These are phyloP conservation scores for Cylindrodendrum hubeiense DNA, from an alignment of 2,329 filamentous ascomycete genomes.

Conservation along the genomic window DNA sequence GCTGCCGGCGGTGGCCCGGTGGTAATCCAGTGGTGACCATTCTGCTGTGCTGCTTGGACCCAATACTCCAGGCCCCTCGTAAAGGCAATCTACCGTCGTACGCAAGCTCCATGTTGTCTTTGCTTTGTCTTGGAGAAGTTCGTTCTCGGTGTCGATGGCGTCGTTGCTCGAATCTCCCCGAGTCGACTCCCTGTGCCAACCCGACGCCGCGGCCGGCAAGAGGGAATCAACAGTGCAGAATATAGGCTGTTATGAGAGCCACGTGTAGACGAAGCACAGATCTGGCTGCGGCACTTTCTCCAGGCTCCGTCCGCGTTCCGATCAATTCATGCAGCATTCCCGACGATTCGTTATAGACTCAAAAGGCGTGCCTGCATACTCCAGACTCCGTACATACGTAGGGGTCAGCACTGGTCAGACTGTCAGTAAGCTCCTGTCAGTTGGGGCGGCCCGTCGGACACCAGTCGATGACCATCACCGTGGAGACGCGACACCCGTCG, in stretches of 20 bases:
- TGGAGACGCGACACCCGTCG: slow-evolving; percentile 32
- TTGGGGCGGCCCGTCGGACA: slow-evolving; percentile 27
- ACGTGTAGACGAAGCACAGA: slow-evolving; percentile 36
- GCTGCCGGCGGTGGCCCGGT: background rate
- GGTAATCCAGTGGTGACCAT: slow-evolving; percentile 21
- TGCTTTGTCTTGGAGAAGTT: slow-evolving; percentile 21
- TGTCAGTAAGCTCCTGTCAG: slow-evolving; percentile 3
- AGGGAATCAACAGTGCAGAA: background rate
- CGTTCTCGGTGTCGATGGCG: background rate
- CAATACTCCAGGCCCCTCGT: background rate
- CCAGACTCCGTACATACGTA: no score
- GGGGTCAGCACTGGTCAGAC: background rate
- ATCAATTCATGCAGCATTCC: slow-evolving; percentile 7
- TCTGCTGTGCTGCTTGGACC: slow-evolving; percentile 15
- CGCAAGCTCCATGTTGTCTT: slow-evolving; percentile 6
- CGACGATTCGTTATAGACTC: slow-evolving; percentile 2
- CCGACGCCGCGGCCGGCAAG: slow-evolving; percentile 10
- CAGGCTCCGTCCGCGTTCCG: background rate
- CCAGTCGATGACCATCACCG: slow-evolving; percentile 28
- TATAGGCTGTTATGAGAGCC: slow-evolving; percentile 23
- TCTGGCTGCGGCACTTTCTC: slow-evolving; percentile 37
- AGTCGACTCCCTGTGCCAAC: background rate
- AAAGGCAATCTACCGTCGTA: slow-evolving; percentile 14
- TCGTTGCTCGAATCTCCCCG: slow-evolving; percentile 4
- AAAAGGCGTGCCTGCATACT: background rate